Evolutionary conservation across 2,329 filamentous ascomycete species (phyloP).

Genomic region (Plenodomus tracheiphilus): DNA sequence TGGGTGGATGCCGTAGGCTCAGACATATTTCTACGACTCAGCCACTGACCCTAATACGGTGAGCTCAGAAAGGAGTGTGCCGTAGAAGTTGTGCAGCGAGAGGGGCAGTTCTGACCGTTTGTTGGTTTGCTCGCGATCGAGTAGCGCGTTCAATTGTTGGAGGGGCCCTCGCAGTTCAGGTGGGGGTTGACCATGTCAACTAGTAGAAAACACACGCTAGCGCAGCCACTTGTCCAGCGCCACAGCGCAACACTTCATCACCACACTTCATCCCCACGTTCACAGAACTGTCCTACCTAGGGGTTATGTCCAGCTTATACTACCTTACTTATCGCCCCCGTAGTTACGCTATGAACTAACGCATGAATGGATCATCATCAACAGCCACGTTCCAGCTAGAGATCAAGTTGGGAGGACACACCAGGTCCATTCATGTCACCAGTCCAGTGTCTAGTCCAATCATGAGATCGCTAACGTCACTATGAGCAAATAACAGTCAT

Average conservation of each 20-base stretch:
- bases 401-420: too few species aligned
- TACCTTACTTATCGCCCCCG: too few species aligned
- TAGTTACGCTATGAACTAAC: too few species aligned
- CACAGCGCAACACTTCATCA: background rate
- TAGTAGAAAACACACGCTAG: background rate
- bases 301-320: too few species aligned
- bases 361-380: too few species aligned
- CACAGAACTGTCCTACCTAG: too few species aligned
- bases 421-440: too few species aligned
- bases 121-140: background rate
- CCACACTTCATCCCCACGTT: background rate
- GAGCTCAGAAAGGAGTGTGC: background rate
- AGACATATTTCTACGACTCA: constrained; percentile 21
- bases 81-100: too few species aligned
- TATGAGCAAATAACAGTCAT: too few species aligned
- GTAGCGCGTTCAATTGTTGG: background rate
- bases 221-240: background rate
- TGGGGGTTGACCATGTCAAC: background rate
- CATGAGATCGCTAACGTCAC: too few species aligned
- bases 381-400: too few species aligned
- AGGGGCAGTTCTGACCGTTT: background rate
- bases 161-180: background rate
- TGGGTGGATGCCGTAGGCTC: constrained; percentile 20
- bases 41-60: background rate
- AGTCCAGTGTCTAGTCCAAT: too few species aligned